phyloP scores from a whole-genome alignment of 1,139 yeast genomes.

The Barnettozyma hawaiiensis region DNA sequence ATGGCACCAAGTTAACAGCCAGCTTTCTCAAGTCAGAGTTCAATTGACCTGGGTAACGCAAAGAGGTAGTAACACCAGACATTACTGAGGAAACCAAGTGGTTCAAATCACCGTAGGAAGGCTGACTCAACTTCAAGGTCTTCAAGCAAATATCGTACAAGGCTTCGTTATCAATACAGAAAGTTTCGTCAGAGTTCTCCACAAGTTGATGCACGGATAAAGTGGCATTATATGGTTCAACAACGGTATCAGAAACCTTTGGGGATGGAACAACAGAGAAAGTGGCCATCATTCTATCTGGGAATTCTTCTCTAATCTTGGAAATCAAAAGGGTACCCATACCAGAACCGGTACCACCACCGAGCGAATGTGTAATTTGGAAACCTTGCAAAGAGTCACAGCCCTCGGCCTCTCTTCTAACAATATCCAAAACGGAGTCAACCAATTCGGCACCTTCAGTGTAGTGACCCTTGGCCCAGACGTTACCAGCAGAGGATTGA shows the following conservation, averaged over 20 bases:
- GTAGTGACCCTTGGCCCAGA: slow-evolving; percentile 98
- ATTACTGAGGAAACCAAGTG: slow-evolving; percentile 95
- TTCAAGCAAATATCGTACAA: slow-evolving; percentile 97
- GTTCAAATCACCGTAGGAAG: slow-evolving; percentile 80
- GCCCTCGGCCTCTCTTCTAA: slow-evolving; percentile 94
- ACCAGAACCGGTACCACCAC: slow-evolving; percentile 99
- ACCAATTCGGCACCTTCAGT: slow-evolving; percentile 94
- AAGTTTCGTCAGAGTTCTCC: slow-evolving; percentile 97
- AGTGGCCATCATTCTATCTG: slow-evolving; percentile 93
- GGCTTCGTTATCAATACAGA: slow-evolving; percentile 98
- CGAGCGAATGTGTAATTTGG: slow-evolving; percentile 92
- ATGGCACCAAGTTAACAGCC: slow-evolving; percentile 96
- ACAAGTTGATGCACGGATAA: slow-evolving; percentile 93
- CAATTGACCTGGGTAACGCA: slow-evolving; percentile 94
- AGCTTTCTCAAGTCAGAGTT: slow-evolving; percentile 95
- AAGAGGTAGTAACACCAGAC: slow-evolving; percentile 92
- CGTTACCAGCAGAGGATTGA: slow-evolving; percentile 98
- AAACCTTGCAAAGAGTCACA: slow-evolving; percentile 98
- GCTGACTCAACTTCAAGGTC: slow-evolving; percentile 86
- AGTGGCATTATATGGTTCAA: slow-evolving; percentile 96
- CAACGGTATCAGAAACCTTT: slow-evolving; percentile 95
- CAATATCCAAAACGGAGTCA: slow-evolving; percentile 90
- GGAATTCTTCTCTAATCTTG: slow-evolving; percentile 88
- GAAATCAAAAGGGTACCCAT: slow-evolving; percentile 92
- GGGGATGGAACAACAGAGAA: slow-evolving; percentile 99